Evolutionary conservation across 2,329 filamentous ascomycete genomes (phyloP), one percentile per base, ranked within the genome.

Genomic region (Clarireedia monteithiana): DNA sequence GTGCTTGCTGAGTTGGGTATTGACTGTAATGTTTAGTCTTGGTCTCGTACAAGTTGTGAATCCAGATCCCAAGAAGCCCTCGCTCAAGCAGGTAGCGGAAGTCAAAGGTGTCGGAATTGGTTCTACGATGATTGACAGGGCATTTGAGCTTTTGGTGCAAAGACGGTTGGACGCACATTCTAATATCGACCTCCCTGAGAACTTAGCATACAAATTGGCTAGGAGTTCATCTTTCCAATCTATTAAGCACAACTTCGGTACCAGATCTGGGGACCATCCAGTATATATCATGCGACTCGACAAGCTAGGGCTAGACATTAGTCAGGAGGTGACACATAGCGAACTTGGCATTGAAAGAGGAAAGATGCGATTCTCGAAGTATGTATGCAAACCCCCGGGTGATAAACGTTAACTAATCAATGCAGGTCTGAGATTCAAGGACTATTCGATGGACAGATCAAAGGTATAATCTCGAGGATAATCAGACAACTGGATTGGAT

Each of bases 41-140:
- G 72, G 74, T 0, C 62, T 76, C 14, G 75, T 76, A 69, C 68
- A 74, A 20, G 69, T 74, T n/a, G 66, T 61, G 20, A 72, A 61
- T 50, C 67, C 60, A 0, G 60, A 70, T 17, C 45, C 58, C 1
- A 50, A 57, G 1, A 63, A 59, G 17, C 69, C 69, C 36, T 60
- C 62, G 6, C 59, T 73, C 55, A 64, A 69, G 5, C 68, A 72
- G 50, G 67, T 73, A 14, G 62, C 68, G 0, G 66, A 69, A 6
- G 75, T 78, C 7, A 71, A 71, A 15, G 75, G 75, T n/a, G 68
- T 76, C 5, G 74, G 74, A 0, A 74, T 77, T 24, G 75, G 75
- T 0, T 71, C 74, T 0, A 72, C 73, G 0, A 65, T 77, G n/a
- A 76, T 78, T 50, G 75, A 77, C 68, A 71, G 0, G 34, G 53